Evolutionary conservation across 1,284 basidiomycete genomes (phyloP), one percentile per base, ranked within the genome.

Genomic region (Fistulina hepatica): DNA sequence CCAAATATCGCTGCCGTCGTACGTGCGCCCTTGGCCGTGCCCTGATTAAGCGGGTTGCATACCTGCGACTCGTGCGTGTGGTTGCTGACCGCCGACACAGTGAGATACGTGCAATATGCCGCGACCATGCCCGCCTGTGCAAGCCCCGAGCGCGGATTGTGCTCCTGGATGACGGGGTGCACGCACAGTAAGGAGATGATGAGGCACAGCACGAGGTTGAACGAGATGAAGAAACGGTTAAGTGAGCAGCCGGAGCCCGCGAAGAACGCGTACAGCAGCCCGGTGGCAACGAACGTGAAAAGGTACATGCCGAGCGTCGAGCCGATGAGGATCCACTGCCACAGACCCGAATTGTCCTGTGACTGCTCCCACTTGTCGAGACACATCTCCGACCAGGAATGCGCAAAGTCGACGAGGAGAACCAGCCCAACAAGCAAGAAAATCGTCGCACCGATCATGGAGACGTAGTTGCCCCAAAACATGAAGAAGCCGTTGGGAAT

Each of bases 341-440:
- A 98, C 37, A 94, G 63, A 46, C 85, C 86, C 9, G 91, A 93
- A 36, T 76, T 69, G 22, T 53, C 54, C 25, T 65, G 65, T 5
- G 80, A 80, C 42, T 77, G 74, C 57, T 97, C 93, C 91, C 91
- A 97, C 45, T 89, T 89, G 49, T 97, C 84, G 36, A 97, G 73
- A 54, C 94, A 97, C 10, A 81, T 93, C 61, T 98, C 94, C 22
- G 91, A 91, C 92, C 92, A 98, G 2, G 90, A 85, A 55, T 99
- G 95, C 0, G 94, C 95, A 56, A 98, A 97, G 67, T 99, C 94
- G 59, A 99, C 88, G 41, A 99, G 79, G 28, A 99, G 80, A 40
- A 99, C 90, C 25, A 98, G 81, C 31, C 95, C 95, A 47, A 98
- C 81, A 37, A 94, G 76, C 55, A 99, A 97, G 65, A 99, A 99